These are phyloP conservation scores for Podila epicladia DNA, from an alignment of 192 early-diverging fungal genomes.

Conservation along the genomic window DNA sequence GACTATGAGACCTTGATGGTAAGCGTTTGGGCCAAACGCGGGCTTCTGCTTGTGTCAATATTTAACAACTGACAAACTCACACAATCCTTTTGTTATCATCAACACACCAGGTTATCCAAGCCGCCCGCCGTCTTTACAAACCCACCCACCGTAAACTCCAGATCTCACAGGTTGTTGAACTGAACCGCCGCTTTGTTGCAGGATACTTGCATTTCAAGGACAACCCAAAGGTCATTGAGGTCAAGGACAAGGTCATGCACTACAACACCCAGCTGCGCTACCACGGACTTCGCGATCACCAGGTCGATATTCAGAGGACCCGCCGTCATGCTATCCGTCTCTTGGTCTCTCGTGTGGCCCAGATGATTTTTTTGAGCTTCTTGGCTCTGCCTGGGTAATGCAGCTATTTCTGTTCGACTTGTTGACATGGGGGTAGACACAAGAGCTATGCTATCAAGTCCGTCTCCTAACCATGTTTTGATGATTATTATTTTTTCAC, in stretches of 20 bases:
- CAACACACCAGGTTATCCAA: constrained; percentile 80
- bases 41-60: too few species aligned
- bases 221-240: constrained; percentile 85
- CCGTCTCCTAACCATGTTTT: too few species aligned
- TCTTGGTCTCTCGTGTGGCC: constrained; percentile 75
- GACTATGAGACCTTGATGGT: constrained; percentile 95
- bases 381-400: constrained; percentile 87
- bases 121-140: constrained; percentile 92
- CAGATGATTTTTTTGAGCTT: constrained; percentile 79
- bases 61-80: neutral
- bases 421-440: too few species aligned
- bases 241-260: constrained; percentile 77
- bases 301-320: constrained; percentile 89
- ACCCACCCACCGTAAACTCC: constrained; percentile 85
- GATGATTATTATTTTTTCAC: neutral
- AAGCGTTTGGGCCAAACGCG: neutral
- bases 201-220: constrained; percentile 85
- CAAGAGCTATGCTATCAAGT: neutral
- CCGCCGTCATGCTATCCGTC: constrained; percentile 69
- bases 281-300: constrained; percentile 96
- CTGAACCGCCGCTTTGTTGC: constrained; percentile 89
- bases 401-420: constrained; percentile 9
- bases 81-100: neutral
- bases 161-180: constrained; percentile 86
- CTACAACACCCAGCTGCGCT: constrained; percentile 90